Percentiles rank a stretch among this genome's conserved stretches.
Conservation (phyloP, 192 early-diverging fungal species). For the Backusella macrospora region DNA sequence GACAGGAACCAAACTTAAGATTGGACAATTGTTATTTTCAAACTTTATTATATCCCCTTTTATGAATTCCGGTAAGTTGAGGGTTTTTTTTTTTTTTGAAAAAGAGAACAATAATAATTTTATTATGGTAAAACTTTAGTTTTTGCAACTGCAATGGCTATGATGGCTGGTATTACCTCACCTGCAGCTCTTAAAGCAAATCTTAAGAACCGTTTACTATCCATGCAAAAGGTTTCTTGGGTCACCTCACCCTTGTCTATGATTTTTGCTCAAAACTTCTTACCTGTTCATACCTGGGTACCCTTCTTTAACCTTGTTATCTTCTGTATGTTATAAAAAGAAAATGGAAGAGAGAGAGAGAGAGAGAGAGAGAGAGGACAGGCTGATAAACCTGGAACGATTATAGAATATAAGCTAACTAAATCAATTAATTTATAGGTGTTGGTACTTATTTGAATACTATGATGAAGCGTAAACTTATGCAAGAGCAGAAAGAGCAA, state of each 20-base stretch:
- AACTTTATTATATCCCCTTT: conserved; percentile 86
- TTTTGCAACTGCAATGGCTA: conserved; percentile 80
- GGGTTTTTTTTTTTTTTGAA: neutral
- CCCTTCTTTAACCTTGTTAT: conserved; percentile 92
- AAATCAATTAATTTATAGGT: conserved; percentile 23
- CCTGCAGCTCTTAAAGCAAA: conserved; percentile 52
- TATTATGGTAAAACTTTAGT: conserved; percentile 42
- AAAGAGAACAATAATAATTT: neutral
- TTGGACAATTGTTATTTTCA: conserved; percentile 73
- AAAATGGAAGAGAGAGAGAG: neutral
- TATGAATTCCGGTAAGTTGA: conserved; percentile 73
- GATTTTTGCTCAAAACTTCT: conserved; percentile 75
- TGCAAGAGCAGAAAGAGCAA: conserved; percentile 19
- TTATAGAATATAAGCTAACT: neutral
- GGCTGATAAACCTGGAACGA: neutral
- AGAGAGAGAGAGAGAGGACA: neutral
- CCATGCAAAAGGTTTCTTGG: conserved; percentile 84
- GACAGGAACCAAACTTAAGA: conserved; percentile 61
- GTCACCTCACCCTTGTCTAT: conserved; percentile 79
- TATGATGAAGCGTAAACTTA: conserved; percentile 61
- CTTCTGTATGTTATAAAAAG: conserved; percentile 51
- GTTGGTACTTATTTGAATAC: conserved; percentile 81
- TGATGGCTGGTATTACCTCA: conserved; percentile 72
- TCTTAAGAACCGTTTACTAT: conserved; percentile 62
- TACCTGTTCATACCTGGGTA: conserved; percentile 78